phyloP scores from a whole-genome alignment of 2,329 filamentous ascomycete genomes.

The Colletotrichum tropicale region DNA sequence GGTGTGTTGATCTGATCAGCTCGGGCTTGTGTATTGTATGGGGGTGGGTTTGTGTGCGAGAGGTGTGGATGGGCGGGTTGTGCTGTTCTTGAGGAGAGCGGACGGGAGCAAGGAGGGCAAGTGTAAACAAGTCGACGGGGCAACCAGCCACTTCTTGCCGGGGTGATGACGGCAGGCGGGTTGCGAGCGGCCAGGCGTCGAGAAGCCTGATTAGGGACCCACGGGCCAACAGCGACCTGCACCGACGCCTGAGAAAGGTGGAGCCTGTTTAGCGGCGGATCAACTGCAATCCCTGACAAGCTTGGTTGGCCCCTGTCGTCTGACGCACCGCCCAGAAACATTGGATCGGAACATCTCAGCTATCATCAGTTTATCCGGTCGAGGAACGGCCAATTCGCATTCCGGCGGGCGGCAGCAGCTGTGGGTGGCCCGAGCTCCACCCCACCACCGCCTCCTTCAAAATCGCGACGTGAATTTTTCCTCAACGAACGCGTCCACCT shows the following conservation, averaged over 20 bases:
- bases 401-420: neutral
- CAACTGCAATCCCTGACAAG: slow-evolving; percentile 2
- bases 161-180: slow-evolving; percentile 21
- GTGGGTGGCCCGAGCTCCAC: slow-evolving; percentile 7
- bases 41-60: slow-evolving; percentile 18
- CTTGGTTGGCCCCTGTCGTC: slow-evolving; percentile 1
- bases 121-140: slow-evolving; percentile 29
- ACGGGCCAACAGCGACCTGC: slow-evolving; percentile 1
- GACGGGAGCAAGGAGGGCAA: slow-evolving; percentile 19
- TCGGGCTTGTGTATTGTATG: slow-evolving; percentile 15
- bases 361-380: slow-evolving; percentile 11
- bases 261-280: slow-evolving; percentile 7
- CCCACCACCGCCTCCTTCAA: slow-evolving; percentile 16
- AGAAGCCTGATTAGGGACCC: neutral
- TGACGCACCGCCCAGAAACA: neutral
- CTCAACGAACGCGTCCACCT: neutral
- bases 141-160: slow-evolving; percentile 24
- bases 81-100: slow-evolving; percentile 21
- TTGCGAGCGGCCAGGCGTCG: neutral
- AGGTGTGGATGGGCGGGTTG: slow-evolving; percentile 21
- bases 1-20: neutral
- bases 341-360: neutral
- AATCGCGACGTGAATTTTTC: slow-evolving; percentile 17
- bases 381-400: neutral
- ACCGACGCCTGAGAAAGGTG: neutral